Evolutionary conservation across 441 rosid genomes (phyloP).

Genomic region (Geranium incanum): DNA sequence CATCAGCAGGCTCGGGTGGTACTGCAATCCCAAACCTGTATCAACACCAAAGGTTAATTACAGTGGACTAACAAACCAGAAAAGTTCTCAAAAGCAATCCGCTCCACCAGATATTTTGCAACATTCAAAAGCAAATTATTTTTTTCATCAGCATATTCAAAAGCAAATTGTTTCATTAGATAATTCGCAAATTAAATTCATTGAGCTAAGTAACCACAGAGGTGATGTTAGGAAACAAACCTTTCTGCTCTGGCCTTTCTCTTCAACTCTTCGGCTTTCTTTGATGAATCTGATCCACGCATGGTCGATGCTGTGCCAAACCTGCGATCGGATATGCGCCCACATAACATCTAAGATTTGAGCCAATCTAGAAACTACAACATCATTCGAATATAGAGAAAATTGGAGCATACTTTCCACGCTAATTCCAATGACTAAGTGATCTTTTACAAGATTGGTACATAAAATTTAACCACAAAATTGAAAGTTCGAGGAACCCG

Average conservation of each 20-base stretch:
- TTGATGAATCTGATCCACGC: slow-evolving; percentile 20
- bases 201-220: slow-evolving; percentile 1
- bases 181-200: slow-evolving; percentile 7
- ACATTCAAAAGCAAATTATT: not conserved
- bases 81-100: not conserved
- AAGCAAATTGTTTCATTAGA: not conserved
- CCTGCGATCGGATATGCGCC: slow-evolving; percentile 26
- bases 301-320: slow-evolving; percentile 40
- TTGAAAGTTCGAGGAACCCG: not conserved
- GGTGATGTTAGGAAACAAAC: slow-evolving; percentile 23
- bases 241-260: slow-evolving; percentile 93
- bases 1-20: slow-evolving; percentile 37
- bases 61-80: slow-evolving; percentile 2
- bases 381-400: not conserved
- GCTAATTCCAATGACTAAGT: not conserved
- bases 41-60: not conserved
- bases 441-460: not conserved
- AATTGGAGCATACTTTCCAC: not conserved
- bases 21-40: slow-evolving; percentile 68
- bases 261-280: slow-evolving; percentile 55
- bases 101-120: not conserved
- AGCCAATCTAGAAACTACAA: slow-evolving; percentile 14
- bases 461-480: not conserved
- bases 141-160: not conserved
- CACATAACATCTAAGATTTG: slow-evolving; percentile 1